Conservation (phyloP, 208 protist species). For the Willaertia magna region DNA sequence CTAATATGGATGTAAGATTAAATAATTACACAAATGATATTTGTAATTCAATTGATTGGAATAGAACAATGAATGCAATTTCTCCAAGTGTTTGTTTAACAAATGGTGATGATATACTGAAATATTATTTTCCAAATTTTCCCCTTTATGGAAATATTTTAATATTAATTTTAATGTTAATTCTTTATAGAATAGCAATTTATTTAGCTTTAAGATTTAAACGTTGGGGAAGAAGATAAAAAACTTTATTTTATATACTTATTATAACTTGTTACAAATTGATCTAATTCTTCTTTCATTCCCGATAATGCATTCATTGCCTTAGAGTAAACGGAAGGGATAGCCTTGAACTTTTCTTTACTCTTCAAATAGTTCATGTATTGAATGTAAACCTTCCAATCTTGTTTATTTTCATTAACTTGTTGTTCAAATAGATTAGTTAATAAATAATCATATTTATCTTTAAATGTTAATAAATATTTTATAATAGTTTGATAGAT, state of each 20-base stretch:
- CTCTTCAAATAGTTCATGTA: background rate
- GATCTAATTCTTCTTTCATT: background rate
- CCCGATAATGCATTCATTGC: background rate
- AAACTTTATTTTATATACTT: background rate
- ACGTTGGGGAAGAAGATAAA: background rate
- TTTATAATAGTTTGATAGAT: background rate
- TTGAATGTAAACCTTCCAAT: background rate
- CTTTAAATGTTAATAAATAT: background rate
- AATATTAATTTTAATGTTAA: background rate
- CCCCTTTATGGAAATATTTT: background rate
- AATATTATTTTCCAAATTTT: background rate
- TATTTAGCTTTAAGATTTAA: background rate
- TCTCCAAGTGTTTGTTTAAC: background rate
- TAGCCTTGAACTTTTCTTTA: background rate
- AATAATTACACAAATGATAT: background rate
- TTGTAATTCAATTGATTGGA: background rate
- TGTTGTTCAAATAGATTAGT: background rate
- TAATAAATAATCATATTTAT: background rate
- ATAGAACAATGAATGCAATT: background rate
- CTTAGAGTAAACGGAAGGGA: background rate
- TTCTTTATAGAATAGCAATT: background rate
- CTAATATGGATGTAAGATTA: background rate
- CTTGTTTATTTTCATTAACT: background rate
- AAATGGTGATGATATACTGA: background rate
- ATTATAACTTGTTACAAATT: background rate